Evolutionary conservation across 768 basidiomycete genomes (phyloP).

Genomic region (Amanita muscaria): DNA sequence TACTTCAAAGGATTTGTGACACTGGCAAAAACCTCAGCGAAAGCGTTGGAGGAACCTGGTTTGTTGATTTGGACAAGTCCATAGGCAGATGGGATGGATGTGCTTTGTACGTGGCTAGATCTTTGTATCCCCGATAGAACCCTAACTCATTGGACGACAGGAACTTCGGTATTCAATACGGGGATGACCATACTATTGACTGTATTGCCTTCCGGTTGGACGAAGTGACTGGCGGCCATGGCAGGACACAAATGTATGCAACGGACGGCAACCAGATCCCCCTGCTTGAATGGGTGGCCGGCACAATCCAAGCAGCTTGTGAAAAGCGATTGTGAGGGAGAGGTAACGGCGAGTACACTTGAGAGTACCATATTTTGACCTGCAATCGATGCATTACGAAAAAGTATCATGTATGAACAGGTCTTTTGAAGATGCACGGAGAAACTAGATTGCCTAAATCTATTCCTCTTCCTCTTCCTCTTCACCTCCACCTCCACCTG

Average conservation of each 20-base stretch:
- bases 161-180: constrained; percentile 54
- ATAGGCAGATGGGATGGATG: constrained; percentile 78
- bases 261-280: not conserved
- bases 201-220: constrained; percentile 53
- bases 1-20: constrained; percentile 62
- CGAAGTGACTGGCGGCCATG: constrained; percentile 31
- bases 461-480: constrained; percentile 55
- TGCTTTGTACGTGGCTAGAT: constrained; percentile 48
- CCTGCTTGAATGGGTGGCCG: constrained; percentile 43
- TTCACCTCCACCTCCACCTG: constrained; percentile 46
- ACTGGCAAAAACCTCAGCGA: constrained; percentile 47
- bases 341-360: not conserved
- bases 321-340: constrained; percentile 5
- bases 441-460: constrained; percentile 11
- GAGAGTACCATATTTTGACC: too few species aligned
- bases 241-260: constrained; percentile 33
- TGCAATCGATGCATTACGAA: too few species aligned
- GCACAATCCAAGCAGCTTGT: constrained; percentile 33
- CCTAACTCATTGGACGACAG: constrained; percentile 24
- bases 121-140: not conserved
- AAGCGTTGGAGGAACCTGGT: constrained; percentile 62
- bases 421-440: constrained; percentile 11
- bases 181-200: constrained; percentile 38
- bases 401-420: constrained; percentile 6
- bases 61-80: constrained; percentile 63